These are phyloP conservation scores for Castanea mollissima DNA, from an alignment of 306 rosid species.

Conservation along the genomic window DNA sequence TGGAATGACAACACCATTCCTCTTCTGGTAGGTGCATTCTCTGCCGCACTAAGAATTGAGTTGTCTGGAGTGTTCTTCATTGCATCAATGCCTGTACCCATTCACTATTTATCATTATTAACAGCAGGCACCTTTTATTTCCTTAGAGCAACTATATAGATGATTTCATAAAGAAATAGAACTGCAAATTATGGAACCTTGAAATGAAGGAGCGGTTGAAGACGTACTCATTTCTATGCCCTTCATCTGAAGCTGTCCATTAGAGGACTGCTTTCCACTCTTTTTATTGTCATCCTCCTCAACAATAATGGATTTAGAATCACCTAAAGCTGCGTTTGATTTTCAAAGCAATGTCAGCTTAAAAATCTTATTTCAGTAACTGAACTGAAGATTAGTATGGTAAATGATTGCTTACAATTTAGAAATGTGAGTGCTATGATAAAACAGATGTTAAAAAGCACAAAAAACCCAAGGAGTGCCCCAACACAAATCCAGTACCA, in stretches of 20 bases:
- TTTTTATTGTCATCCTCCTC: conserved; percentile 39
- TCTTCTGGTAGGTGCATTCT: conserved; percentile 19
- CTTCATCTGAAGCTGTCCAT: conserved; percentile 4
- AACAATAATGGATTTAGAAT: conserved; percentile 44
- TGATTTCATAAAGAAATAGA: neutral
- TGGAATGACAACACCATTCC: conserved; percentile 54
- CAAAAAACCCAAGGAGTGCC: conserved; percentile 65
- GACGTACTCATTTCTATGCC: conserved; percentile 12
- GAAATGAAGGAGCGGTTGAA: conserved; percentile 24
- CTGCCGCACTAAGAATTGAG: conserved; percentile 24
- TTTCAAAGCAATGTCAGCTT: conserved; percentile 5
- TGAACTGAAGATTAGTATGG: neutral
- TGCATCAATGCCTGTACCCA: conserved; percentile 20
- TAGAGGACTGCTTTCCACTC: conserved; percentile 11
- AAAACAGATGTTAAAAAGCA: conserved; percentile 57
- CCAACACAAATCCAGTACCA: conserved; percentile 81
- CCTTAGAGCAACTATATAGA: neutral
- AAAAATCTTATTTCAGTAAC: neutral
- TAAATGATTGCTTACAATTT: conserved; percentile 47
- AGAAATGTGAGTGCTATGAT: conserved; percentile 55
- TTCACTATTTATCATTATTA: neutral
- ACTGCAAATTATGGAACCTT: conserved; percentile 15
- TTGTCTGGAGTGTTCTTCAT: conserved; percentile 22
- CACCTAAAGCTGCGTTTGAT: conserved; percentile 49
- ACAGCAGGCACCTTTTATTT: neutral